Evolutionary conservation across 441 rosid genomes (phyloP).

Genomic region (Pelargonium australe): DNA sequence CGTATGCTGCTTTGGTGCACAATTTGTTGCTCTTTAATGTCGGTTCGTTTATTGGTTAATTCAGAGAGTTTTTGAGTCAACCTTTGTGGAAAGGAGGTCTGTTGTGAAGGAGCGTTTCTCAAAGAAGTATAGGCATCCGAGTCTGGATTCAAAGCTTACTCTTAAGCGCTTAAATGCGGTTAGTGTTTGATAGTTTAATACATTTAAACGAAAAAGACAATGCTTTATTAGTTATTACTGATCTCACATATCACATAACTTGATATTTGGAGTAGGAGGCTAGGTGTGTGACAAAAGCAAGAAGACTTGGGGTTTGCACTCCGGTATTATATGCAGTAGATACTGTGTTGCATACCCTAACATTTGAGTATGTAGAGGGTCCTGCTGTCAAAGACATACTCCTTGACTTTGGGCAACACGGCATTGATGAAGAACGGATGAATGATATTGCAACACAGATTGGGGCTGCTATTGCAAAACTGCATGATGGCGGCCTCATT

Average conservation of each 20-base stretch:
- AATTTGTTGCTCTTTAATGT: background rate
- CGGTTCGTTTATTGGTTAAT: background rate
- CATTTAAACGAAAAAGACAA: background rate
- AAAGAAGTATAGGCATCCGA: conserved; percentile 87
- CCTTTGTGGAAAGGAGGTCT: conserved; percentile 64
- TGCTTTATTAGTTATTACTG: background rate
- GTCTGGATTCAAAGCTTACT: conserved; percentile 76
- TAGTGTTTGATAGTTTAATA: conserved; percentile 20
- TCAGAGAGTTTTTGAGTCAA: conserved; percentile 75
- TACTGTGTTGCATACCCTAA: conserved; percentile 48
- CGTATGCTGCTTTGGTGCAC: background rate
- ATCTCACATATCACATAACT: conserved; percentile 5
- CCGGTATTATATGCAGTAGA: conserved; percentile 75
- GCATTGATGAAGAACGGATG: conserved; percentile 55
- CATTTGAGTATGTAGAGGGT: conserved; percentile 74
- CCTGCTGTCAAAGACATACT: conserved; percentile 57
- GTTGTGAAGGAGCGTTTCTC: conserved; percentile 86
- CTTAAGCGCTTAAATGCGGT: conserved; percentile 83
- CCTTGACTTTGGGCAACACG: conserved; percentile 60
- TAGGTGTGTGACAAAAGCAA: conserved; percentile 86
- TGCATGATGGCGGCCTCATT: conserved; percentile 89
- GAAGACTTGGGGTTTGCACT: conserved; percentile 72
- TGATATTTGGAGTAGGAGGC: conserved; percentile 54
- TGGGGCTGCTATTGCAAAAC: conserved; percentile 72
- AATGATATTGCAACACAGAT: conserved; percentile 71